phyloP scores from a whole-genome alignment of 176 grass and related monocot genomes.

The Zea mays region Zm-B73-REFERENCE-NAM-5.0 NC_050098.1:43264501-43265000 shows the following conservation, averaged over 20 bases:
- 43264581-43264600: too few species aligned
- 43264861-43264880: conserved; percentile 44
- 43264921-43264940: background rate
- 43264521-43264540: too few species aligned
- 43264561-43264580: too few species aligned
- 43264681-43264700: background rate
- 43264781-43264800: background rate
- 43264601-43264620: conserved; percentile 61
- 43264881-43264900: background rate
- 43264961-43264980: background rate
- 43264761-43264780: conserved; percentile 37
- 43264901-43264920: background rate
- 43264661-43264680: conserved; percentile 31
- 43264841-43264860: conserved; percentile 8
- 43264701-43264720: conserved; percentile 25
- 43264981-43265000: too few species aligned
- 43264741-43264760: conserved; percentile 8
- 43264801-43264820: background rate
- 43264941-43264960: background rate
- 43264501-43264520: too few species aligned
- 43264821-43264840: conserved; percentile 37
- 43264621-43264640: conserved; percentile 23
- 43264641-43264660: conserved; percentile 43
- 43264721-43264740: background rate
- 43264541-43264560: too few species aligned